Percentiles rank a stretch among this genome's conserved stretches.
Conservation (phyloP, 441 rosid genomes). For the Gossypium davidsonii region DNA sequence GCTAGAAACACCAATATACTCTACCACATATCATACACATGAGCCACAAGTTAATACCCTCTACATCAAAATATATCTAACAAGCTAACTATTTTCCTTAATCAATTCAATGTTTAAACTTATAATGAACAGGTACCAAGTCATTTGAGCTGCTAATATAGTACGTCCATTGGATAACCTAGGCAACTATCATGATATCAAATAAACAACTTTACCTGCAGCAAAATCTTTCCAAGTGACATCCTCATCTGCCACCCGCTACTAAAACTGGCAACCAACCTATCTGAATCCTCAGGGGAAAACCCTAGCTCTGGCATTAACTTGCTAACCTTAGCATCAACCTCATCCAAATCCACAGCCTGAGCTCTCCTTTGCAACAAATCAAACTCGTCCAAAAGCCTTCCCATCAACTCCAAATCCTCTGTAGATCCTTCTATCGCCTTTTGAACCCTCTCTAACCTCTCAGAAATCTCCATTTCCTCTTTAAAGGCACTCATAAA, state of each 20-base stretch:
- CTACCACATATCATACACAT: not conserved
- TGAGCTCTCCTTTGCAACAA: conserved; percentile 78
- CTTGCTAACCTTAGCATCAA: conserved; percentile 82
- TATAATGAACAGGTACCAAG: not conserved
- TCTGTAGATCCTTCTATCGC: conserved; percentile 73
- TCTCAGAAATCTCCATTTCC: conserved; percentile 59
- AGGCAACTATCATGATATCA: not conserved
- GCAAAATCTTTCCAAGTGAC: conserved; percentile 90
- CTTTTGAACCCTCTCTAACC: conserved; percentile 68
- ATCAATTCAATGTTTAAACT: not conserved
- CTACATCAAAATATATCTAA: not conserved
- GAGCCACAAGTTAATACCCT: not conserved
- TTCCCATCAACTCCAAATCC: conserved; percentile 88
- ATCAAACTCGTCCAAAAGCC: conserved; percentile 90
- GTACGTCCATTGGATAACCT: not conserved
- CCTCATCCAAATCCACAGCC: conserved; percentile 55
- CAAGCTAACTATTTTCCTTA: not conserved
- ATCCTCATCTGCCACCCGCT: conserved; percentile 99
- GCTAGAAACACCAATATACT: not conserved
- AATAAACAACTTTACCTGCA: conserved; percentile 51
- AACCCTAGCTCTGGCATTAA: conserved; percentile 90
- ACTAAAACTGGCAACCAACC: conserved; percentile 88
- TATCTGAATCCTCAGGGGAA: conserved; percentile 66
- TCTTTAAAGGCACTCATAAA: conserved; percentile 77
- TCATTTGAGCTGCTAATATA: not conserved